phyloP scores from a whole-genome alignment of 257 asterid genomes.

The Nicotiana tomentosiformis region DNA sequence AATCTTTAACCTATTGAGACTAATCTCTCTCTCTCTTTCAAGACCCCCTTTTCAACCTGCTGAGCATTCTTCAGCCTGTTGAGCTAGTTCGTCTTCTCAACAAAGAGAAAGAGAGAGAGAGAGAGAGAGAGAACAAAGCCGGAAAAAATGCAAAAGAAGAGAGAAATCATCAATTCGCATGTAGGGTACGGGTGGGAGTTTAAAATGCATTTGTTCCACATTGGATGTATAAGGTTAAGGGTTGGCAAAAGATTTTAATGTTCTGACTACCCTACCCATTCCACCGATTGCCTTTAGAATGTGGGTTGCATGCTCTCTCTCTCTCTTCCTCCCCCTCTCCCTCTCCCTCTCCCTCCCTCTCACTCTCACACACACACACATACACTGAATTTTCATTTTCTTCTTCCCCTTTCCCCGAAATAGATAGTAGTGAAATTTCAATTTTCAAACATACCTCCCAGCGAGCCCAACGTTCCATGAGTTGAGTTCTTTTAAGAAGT shows the following conservation, averaged over 20 bases:
- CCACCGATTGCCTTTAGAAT: neutral
- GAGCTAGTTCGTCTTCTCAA: neutral
- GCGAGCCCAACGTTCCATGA: slow-evolving; percentile 98
- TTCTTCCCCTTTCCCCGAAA: neutral
- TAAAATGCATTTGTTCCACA: neutral
- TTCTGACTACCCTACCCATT: slow-evolving; percentile 3
- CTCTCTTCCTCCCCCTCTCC: no score
- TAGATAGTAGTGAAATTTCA: neutral
- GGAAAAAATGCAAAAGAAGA: neutral
- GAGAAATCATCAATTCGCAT: neutral
- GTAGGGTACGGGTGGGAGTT: neutral
- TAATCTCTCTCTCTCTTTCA: neutral
- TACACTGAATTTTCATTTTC: neutral
- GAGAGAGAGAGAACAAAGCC: neutral
- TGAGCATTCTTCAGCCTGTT: neutral
- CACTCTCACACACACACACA: neutral
- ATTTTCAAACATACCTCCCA: slow-evolving; percentile 76
- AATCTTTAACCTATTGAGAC: neutral
- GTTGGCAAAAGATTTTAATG: neutral
- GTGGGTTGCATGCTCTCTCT: neutral
- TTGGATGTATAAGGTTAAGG: neutral
- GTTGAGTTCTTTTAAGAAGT: slow-evolving; percentile 92
- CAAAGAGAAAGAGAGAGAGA: neutral
- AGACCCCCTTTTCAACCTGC: no score
- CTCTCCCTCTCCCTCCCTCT: no score